phyloP scores from a whole-genome alignment of 768 basidiomycete species.

The Mycena polygramma region DNA sequence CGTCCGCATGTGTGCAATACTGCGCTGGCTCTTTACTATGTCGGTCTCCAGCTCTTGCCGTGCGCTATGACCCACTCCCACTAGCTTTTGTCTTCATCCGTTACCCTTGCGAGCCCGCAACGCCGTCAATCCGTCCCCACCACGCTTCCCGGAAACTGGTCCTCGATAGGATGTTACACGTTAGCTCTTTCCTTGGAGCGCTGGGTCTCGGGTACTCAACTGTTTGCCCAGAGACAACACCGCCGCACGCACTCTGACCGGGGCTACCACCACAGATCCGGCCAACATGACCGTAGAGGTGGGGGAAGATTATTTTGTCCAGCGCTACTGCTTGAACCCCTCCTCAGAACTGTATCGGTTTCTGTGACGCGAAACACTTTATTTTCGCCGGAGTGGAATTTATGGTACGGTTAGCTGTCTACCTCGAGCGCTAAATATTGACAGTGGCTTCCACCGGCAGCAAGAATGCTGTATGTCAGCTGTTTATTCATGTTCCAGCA shows the following conservation, averaged over 20 bases:
- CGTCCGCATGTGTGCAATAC: not conserved
- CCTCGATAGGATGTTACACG: conserved; percentile 73
- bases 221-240: conserved; percentile 62
- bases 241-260: conserved; percentile 69
- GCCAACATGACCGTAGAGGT: conserved; percentile 71
- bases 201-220: not conserved
- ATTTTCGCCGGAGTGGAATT: conserved; percentile 82
- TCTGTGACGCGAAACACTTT: conserved; percentile 61
- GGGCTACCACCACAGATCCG: conserved; percentile 58
- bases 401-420: conserved; percentile 41
- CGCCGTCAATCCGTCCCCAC: conserved; percentile 58
- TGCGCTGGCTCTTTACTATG: not conserved
- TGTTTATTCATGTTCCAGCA: conserved; percentile 13
- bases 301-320: too few relatives aligned
- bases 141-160: conserved; percentile 67
- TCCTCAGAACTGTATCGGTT: conserved; percentile 54
- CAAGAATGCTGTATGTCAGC: conserved; percentile 68
- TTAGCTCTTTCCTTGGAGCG: conserved; percentile 42
- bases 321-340: too few relatives aligned
- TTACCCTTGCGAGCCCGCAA: conserved; percentile 30
- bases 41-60: not conserved
- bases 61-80: not conserved
- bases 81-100: not conserved
- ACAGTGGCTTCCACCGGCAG: conserved; percentile 16
- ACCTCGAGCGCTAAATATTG: conserved; percentile 10